Evolutionary conservation across 768 basidiomycete species (phyloP), one percentile per base, ranked within the genome.

Genomic region (Daedalea quercina): DNA sequence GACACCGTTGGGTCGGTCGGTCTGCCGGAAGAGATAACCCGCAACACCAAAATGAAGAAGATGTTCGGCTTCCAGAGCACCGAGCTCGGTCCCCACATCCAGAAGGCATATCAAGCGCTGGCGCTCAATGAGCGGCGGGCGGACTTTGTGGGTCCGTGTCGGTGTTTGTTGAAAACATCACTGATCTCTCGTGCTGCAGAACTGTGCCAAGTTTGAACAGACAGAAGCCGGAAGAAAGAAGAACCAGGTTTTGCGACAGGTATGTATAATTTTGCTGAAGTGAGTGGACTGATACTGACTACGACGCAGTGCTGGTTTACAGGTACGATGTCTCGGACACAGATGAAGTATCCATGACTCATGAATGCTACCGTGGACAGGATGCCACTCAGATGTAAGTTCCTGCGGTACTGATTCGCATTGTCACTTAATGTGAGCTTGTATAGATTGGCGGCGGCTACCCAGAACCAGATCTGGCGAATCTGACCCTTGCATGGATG

Each of bases 1-100:
- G 87, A 89, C 60, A 89, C 87, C 4, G 87, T 88, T n/a, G 85
- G 85, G 13, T 76, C 85, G 11, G 64, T 86, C 25, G 85, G 85
- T 9, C 66, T 89, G 15, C 87, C 87, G 1, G 82, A 82, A 59
- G 85, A 87, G 58, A 60, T 88, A 15, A 73, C 74, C 2, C 65
- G 73, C 42, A 66, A 69, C 17, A 73, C 73, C 11, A 65, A 73
- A 51, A 64, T 74, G 13, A 72, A 67, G 50, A 74, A 72, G 3
- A 67, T 86, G 2, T 87, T 85, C 57, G 87, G 87, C 20, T 87
- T 88, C 62, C 75, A 73, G 11, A 82, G 87, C 59, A 72, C 69
- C 11, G 54, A 67, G 17, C 69, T 89, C 11, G 86, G 85, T 31
- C 70, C 75, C 24, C 86, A 89, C 62, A 67, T 89, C 23, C 73